These are phyloP conservation scores for Botryobasidium botryosum DNA, from an alignment of 768 basidiomycete genomes.

Conservation along the genomic window DNA sequence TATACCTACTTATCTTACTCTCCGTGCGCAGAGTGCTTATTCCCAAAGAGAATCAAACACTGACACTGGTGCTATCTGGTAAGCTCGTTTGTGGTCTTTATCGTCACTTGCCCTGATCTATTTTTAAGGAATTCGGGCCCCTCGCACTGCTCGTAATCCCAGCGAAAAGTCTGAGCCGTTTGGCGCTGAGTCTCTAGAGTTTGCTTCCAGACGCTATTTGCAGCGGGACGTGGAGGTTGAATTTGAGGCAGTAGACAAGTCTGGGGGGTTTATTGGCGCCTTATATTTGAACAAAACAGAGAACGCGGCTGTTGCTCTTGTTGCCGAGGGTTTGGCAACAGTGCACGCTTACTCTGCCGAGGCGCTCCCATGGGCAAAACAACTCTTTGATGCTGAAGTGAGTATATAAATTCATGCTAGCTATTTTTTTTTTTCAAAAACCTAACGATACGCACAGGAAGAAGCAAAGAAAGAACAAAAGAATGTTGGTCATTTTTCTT, in stretches of 20 bases:
- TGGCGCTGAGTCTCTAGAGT: slow-evolving; percentile 69
- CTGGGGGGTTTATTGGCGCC: slow-evolving; percentile 86
- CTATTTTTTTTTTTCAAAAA: background rate
- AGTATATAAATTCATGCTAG: slow-evolving; percentile 11
- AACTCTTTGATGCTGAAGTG: slow-evolving; percentile 74
- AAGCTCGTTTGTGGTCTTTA: slow-evolving; percentile 11
- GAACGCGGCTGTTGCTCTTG: slow-evolving; percentile 72
- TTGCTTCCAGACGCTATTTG: slow-evolving; percentile 64
- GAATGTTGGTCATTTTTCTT: slow-evolving; percentile 38
- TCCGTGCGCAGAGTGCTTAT: slow-evolving; percentile 42
- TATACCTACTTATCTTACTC: slow-evolving; percentile 3
- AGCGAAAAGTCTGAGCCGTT: slow-evolving; percentile 77
- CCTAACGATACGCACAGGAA: slow-evolving; percentile 24
- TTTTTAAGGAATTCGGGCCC: slow-evolving; percentile 68
- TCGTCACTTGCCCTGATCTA: slow-evolving; percentile 3
- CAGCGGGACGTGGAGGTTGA: slow-evolving; percentile 93
- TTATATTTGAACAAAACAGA: slow-evolving; percentile 73
- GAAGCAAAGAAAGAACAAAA: slow-evolving; percentile 67
- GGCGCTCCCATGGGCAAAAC: slow-evolving; percentile 55
- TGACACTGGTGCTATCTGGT: slow-evolving; percentile 87
- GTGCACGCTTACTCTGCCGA: slow-evolving; percentile 86
- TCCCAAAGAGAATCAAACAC: slow-evolving; percentile 81
- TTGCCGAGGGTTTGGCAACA: slow-evolving; percentile 71
- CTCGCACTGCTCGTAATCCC: slow-evolving; percentile 60
- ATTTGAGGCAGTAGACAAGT: slow-evolving; percentile 80